phyloP scores from a whole-genome alignment of 371 early-diverging fungal genomes.

The Mucor saturninus region DNA sequence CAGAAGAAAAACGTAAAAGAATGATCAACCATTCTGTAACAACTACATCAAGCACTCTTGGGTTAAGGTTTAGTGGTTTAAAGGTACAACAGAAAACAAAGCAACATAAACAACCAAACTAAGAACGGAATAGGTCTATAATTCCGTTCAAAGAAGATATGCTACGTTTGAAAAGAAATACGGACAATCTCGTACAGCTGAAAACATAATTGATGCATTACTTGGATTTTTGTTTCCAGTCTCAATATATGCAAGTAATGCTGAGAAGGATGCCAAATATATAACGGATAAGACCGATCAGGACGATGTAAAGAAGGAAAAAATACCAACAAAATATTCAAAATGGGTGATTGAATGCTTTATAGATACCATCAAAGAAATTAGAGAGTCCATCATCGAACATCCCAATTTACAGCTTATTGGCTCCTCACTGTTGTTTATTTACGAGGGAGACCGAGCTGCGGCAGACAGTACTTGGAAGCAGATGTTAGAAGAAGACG shows the following conservation, averaged over 20 bases:
- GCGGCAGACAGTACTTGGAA: conserved; percentile 57
- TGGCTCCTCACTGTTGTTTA: conserved; percentile 70
- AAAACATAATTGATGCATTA: conserved; percentile 51
- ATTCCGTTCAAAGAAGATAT: conserved; percentile 42
- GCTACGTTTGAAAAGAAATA: conserved; percentile 48
- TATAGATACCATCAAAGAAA: conserved; percentile 60
- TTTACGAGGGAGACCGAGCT: conserved; percentile 71
- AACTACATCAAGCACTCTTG: conserved; percentile 65
- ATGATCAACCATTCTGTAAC: conserved; percentile 60
- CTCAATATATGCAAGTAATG: conserved; percentile 34
- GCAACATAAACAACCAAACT: not conserved
- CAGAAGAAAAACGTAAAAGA: conserved; percentile 62
- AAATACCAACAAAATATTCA: conserved; percentile 40
- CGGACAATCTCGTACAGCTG: conserved; percentile 48
- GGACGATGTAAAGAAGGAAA: conserved; percentile 5
- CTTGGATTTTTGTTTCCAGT: conserved; percentile 52
- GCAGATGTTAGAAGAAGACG: conserved; percentile 45
- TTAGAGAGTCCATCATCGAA: conserved; percentile 48
- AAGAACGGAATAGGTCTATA: conserved; percentile 39
- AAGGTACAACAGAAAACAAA: conserved; percentile 41
- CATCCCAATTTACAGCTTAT: conserved; percentile 61
- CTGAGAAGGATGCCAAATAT: conserved; percentile 16
- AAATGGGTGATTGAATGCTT: conserved; percentile 66
- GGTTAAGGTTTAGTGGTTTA: conserved; percentile 69
- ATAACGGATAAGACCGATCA: conserved; percentile 8